Conservation (phyloP, 1,139 yeast genomes). For the Yueomyces sp. region DNA sequence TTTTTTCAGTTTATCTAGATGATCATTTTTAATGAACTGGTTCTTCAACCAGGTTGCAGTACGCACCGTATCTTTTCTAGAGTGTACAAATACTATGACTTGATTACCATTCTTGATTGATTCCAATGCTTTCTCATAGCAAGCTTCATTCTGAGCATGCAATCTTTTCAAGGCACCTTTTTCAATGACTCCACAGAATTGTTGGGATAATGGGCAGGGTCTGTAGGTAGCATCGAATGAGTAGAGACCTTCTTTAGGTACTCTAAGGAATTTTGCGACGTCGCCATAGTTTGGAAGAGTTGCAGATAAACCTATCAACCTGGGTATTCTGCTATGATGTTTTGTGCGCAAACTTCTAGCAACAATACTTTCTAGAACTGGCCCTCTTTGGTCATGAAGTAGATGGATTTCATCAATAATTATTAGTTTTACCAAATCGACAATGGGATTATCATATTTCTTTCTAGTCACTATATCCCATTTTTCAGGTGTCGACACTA, state of each 20-base stretch:
- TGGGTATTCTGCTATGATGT: constrained; percentile 31
- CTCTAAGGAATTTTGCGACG: constrained; percentile 74
- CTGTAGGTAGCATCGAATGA: constrained; percentile 75
- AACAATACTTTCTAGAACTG: constrained; percentile 81
- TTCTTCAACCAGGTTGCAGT: constrained; percentile 70
- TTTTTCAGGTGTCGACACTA: constrained; percentile 91
- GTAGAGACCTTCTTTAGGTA: constrained; percentile 41
- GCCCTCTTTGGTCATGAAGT: constrained; percentile 90
- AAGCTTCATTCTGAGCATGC: constrained; percentile 82
- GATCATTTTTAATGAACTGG: constrained; percentile 44
- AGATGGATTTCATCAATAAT: constrained; percentile 90
- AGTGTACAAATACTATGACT: constrained; percentile 82
- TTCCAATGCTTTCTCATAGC: constrained; percentile 71
- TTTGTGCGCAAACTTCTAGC: constrained; percentile 47
- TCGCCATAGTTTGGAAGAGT: constrained; percentile 85
- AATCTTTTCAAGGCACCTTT: constrained; percentile 67
- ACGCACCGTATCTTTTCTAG: constrained; percentile 79
- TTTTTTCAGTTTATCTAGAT: constrained; percentile 33
- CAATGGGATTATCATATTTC: constrained; percentile 47
- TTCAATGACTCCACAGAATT: constrained; percentile 79
- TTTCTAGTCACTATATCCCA: constrained; percentile 96
- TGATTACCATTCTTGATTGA: constrained; percentile 52
- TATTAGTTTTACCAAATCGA: constrained; percentile 53
- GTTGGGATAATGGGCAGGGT: constrained; percentile 89
- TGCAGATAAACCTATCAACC: constrained; percentile 85